A percentile compares a stretch with the other conserved stretches of the same genome.
Conservation (phyloP, 2,329 filamentous ascomycete species). For the Colletotrichum sp. region DNA sequence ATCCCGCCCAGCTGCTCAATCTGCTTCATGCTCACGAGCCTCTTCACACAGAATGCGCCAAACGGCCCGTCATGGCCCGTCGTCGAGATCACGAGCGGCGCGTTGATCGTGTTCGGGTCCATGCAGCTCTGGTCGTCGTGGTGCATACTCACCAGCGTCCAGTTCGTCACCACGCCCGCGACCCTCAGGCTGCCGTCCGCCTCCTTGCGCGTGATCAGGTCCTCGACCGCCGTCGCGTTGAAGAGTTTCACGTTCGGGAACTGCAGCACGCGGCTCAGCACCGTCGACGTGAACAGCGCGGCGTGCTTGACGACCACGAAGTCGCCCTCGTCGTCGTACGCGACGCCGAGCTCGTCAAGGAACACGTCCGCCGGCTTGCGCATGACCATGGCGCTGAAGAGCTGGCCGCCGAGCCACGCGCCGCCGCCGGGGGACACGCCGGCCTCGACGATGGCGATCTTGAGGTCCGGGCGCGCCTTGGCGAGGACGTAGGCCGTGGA, state of each 20-base stretch:
- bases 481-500: slow-evolving; percentile 84
- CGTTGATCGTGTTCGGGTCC: slow-evolving; percentile 97
- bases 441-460: slow-evolving; percentile 90
- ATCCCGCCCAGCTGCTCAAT: slow-evolving; percentile 87
- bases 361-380: slow-evolving; percentile 90
- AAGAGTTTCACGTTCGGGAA: slow-evolving; percentile 96
- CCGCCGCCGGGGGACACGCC: slow-evolving; percentile 86
- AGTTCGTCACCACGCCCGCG: slow-evolving; percentile 93
- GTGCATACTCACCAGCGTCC: slow-evolving; percentile 88
- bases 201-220: slow-evolving; percentile 80
- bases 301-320: slow-evolving; percentile 95
- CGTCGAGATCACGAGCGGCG: slow-evolving; percentile 84
- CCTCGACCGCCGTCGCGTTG: slow-evolving; percentile 92
- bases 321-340: slow-evolving; percentile 79
- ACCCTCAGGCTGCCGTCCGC: slow-evolving; percentile 65
- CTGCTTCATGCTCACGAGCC: slow-evolving; percentile 85
- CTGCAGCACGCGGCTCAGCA: slow-evolving; percentile 80
- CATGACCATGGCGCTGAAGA: slow-evolving; percentile 96
- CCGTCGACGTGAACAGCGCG: slow-evolving; percentile 86
- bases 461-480: slow-evolving; percentile 83
- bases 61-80: slow-evolving; percentile 92
- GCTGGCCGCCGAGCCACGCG: slow-evolving; percentile 91
- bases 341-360: slow-evolving; percentile 78
- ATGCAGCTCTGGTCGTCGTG: slow-evolving; percentile 93
- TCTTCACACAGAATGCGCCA: slow-evolving; percentile 89